phyloP scores from a whole-genome alignment of 75 land plant genomes.

The Picea glauca region DNA sequence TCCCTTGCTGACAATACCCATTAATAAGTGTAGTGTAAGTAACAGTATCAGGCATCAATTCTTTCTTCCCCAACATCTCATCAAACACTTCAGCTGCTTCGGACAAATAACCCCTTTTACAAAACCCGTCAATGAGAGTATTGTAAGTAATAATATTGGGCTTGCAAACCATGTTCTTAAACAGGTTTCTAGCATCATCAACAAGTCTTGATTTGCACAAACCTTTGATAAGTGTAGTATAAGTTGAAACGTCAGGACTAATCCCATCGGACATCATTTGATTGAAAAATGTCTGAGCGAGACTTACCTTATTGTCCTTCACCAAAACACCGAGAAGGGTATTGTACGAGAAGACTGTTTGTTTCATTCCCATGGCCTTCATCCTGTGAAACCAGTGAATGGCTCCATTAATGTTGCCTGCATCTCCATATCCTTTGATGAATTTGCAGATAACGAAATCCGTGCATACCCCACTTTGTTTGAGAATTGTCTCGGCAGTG shows the following conservation, averaged over 20 bases:
- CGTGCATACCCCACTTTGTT: background rate
- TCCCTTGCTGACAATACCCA: constrained; percentile 29
- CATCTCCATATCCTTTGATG: constrained; percentile 20
- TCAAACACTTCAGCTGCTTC: constrained; percentile 16
- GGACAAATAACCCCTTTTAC: constrained; percentile 13
- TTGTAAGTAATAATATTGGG: constrained; percentile 23
- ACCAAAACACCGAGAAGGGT: constrained; percentile 14
- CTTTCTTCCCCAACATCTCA: constrained; percentile 36
- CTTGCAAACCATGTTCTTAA: constrained; percentile 7
- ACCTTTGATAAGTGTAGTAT: constrained; percentile 24
- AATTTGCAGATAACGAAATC: constrained; percentile 14
- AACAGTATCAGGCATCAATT: constrained; percentile 24
- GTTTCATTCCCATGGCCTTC: background rate
- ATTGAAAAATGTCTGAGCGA: background rate
- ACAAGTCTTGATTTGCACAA: constrained; percentile 8
- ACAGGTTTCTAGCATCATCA: constrained; percentile 6
- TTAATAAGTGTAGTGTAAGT: constrained; percentile 33
- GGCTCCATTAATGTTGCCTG: constrained; percentile 12
- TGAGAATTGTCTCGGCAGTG: constrained; percentile 12
- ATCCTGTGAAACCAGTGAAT: constrained; percentile 12
- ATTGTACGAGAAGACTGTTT: constrained; percentile 13
- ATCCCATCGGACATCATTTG: background rate
- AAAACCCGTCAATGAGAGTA: constrained; percentile 23
- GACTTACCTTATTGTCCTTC: background rate
- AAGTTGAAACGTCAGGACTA: constrained; percentile 24